Evolutionary conservation across 2,329 filamentous ascomycete genomes (phyloP).

Genomic region (Fusarium floridanum): DNA sequence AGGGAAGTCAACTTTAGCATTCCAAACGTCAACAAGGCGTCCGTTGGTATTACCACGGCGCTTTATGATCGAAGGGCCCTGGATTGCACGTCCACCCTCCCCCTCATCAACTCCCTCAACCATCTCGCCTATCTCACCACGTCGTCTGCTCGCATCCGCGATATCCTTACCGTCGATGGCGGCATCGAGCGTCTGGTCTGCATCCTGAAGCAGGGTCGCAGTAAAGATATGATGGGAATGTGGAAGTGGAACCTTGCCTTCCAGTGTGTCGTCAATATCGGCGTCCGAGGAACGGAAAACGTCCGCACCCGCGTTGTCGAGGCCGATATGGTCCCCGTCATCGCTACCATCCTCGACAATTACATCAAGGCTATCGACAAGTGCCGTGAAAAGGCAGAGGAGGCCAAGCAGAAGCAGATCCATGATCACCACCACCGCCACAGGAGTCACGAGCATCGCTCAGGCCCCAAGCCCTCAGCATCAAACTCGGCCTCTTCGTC

Average conservation of each 20-base stretch:
- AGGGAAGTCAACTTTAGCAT: constrained; percentile 99
- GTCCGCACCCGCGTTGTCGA: constrained; percentile 96
- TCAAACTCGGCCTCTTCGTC: constrained; percentile 52
- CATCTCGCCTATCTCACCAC: constrained; percentile 98
- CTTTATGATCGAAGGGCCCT: constrained; percentile 97
- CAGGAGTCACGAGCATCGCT: constrained; percentile 63
- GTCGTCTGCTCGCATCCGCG: constrained; percentile 95
- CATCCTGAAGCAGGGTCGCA: constrained; percentile 97
- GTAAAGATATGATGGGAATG: constrained; percentile 99
- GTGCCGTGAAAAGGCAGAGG: constrained; percentile 86
- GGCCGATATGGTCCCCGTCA: constrained; percentile 98
- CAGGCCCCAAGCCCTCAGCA: constrained; percentile 60
- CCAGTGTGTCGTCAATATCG: constrained; percentile 99
- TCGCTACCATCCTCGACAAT: constrained; percentile 97
- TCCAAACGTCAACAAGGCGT: constrained; percentile 99
- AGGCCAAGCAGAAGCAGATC: constrained; percentile 79
- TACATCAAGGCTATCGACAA: constrained; percentile 98
- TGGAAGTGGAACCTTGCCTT: constrained; percentile 99
- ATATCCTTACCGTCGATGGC: constrained; percentile 98
- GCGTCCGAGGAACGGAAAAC: constrained; percentile 92
- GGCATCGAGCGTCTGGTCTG: constrained; percentile 96
- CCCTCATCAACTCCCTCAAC: constrained; percentile 96
- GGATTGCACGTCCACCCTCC: constrained; percentile 97
- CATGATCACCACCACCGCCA: constrained; percentile 66
- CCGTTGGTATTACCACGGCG: constrained; percentile 97